Evolutionary conservation across 768 basidiomycete species (phyloP), one percentile per base, ranked within the genome.

Genomic region (Rhodocollybia butyracea): DNA sequence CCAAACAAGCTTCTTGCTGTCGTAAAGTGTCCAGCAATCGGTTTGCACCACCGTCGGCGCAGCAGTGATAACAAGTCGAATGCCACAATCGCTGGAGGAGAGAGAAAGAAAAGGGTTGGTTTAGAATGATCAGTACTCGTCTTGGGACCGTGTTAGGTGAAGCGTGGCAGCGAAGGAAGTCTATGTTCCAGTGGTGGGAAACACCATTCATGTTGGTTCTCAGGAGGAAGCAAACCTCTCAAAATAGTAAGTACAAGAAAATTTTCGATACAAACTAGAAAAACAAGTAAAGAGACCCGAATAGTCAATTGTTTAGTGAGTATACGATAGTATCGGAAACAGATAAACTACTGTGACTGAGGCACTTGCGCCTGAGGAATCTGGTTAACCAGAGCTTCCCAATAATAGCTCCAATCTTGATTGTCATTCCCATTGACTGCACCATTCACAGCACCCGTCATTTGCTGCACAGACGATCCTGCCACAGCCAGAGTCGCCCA

Each of bases 11-110:
- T 21, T 47, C n/a, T 32, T 47, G 30, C 46, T 40, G 41, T 41
- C 58, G 58, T 73, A 69, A 8, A 61, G 61, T 38, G 61, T 97
- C 94, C 60, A 84, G 81, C 29, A 98, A 69, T 15, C 89, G 79
- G 68, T 96, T 96, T 7, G 89, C 90, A 24, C 93, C 93, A 29
- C 93, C 93, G 61, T 96, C 93, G 2, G 93, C 93, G 65, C 92
- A 96, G 52, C 77, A 79, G 36, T 70, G 76, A 80, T 83, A 83
- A 47, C 67, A 61, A 10, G 72, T 73, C 12, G 75, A 66, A 13
- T 66, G 64, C 80, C 83, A 97, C 8, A 94, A 68, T 10, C 77
- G 76, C 13, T 70, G 63, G 40, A 98, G 76, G 39, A 97, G 77
- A 10, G 72, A 60, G 3, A 69, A 59, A 22, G 84, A 83, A 65